Base-by-base conservation (phyloP, 306 rosid genomes). In the Sphenostylis stenocarpa region DNA sequence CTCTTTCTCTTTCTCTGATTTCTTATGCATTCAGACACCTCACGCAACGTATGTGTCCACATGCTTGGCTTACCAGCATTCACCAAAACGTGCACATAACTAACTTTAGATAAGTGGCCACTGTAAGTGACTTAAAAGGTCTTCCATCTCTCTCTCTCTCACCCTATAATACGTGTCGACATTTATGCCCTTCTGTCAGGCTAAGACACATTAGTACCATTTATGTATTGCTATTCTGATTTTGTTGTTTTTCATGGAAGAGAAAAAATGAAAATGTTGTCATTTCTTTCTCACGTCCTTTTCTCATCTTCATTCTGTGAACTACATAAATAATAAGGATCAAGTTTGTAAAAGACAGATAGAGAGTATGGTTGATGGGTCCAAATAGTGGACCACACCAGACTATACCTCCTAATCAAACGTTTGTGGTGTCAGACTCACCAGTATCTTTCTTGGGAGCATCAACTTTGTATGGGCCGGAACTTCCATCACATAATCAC, bases 11-110 rank as follows among this genome's bases (percentile, higher is more conserved):
- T 29, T 47, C 36, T 68, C 78, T 15, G 48, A 24, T 81, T 84
- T 81, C 47, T 81, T 68, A 55, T 85, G 84, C 80, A 87, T 69
- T 84, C 84, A 78, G 83, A 83, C 85, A 85, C 80, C 88, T 81
- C 90, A 87, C 90, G 94, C 88, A 84, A 85, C 72, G 81, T 75
- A 72, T 72, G 82, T 81, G 84, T 70, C 85, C 89, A 79, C 86
- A 83, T 84, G 81, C 84, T 77, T 79, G 13, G 76, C 86, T 84
- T 77, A 77, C 85, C 80, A 52, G 62, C 84, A 77, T 81, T 87
- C 89, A 77, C 85, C 84, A 81, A 84, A 88, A 89, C 91, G 92
- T 89, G 91, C 86, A 87, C 90, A 80, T 89, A 84, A 84, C 90
- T 83, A 83, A 83, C 91, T 88, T 85, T 82, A 28, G 23, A 61